phyloP scores from a whole-genome alignment of 805 yeast species.

The Ogataea parapolymorpha region DNA sequence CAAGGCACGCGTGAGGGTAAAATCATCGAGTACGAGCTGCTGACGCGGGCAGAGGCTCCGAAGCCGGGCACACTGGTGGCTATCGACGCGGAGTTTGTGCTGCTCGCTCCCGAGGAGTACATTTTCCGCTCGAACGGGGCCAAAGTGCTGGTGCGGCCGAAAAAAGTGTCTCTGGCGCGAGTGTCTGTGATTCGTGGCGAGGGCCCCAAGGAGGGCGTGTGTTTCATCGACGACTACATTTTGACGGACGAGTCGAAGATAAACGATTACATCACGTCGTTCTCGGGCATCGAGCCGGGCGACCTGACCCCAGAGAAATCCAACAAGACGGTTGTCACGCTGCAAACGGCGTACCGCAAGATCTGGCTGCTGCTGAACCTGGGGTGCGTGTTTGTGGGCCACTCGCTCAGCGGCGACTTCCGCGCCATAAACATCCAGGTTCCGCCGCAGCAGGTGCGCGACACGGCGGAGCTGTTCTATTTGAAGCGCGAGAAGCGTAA shows the following conservation, averaged over 20 bases:
- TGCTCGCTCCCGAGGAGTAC: conserved; percentile 69
- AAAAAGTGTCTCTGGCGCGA: conserved; percentile 75
- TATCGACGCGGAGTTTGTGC: conserved; percentile 95
- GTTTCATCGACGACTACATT: conserved; percentile 92
- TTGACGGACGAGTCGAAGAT: conserved; percentile 61
- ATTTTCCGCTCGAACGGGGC: conserved; percentile 75
- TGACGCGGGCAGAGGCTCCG: conserved; percentile 71
- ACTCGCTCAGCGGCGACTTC: conserved; percentile 88
- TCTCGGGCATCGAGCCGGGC: conserved; percentile 91
- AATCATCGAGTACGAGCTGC: conserved; percentile 61
- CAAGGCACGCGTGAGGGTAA: conserved; percentile 58
- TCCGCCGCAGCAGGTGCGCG: conserved; percentile 81
- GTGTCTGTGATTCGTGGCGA: conserved; percentile 80
- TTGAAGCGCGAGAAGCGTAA: conserved; percentile 72
- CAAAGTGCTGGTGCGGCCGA: conserved; percentile 69
- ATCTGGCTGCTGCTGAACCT: conserved; percentile 86
- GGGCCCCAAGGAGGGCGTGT: conserved; percentile 63
- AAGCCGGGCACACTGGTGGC: conserved; percentile 75
- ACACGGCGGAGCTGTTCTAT: conserved; percentile 79
- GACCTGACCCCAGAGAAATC: conserved; percentile 75
- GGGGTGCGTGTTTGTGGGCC: conserved; percentile 93
- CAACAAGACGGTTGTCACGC: conserved; percentile 64
- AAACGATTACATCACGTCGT: conserved; percentile 83
- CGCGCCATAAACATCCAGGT: conserved; percentile 89
- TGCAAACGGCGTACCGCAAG: conserved; percentile 81